Evolutionary conservation across 768 basidiomycete genomes (phyloP).

Genomic region (Boletus speciosus): DNA sequence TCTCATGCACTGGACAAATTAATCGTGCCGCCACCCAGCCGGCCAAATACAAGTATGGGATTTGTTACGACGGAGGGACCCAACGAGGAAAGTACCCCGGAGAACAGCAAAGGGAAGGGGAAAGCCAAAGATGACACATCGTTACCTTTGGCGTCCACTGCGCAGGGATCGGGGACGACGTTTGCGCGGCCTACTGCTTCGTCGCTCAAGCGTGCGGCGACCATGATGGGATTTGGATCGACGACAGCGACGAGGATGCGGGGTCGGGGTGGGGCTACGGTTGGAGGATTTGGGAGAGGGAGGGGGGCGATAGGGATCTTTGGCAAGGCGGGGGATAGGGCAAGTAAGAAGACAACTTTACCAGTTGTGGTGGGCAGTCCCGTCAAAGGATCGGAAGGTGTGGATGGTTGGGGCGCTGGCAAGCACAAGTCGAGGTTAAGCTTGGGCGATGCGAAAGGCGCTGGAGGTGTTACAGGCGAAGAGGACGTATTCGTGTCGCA

Average conservation of each 20-base stretch:
- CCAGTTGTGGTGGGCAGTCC: conserved; percentile 46
- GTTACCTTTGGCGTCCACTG: conserved; percentile 3
- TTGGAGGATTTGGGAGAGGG: conserved; percentile 2
- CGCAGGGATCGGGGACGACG: conserved; percentile 1
- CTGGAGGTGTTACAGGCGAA: not conserved
- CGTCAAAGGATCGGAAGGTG: conserved; percentile 35
- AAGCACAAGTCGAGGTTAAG: not conserved
- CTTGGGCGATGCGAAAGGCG: not conserved
- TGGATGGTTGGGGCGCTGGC: not conserved
- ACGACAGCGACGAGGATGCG: not conserved
- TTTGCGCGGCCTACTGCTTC: conserved; percentile 32
- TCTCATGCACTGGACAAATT: conserved; percentile 69
- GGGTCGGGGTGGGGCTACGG: not conserved
- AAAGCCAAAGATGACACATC: conserved; percentile 24
- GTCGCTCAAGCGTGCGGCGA: conserved; percentile 27
- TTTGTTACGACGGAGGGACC: conserved; percentile 40
- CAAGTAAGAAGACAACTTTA: conserved; percentile 43
- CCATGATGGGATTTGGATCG: conserved; percentile 12
- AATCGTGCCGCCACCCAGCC: conserved; percentile 57
- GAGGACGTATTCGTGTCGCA: conserved; percentile 11
- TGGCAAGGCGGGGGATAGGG: conserved; percentile 26
- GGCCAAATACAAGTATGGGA: conserved; percentile 70
- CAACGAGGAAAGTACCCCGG: not conserved
- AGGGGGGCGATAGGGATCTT: conserved; percentile 21
- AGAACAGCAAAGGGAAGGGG: conserved; percentile 12